phyloP scores from a whole-genome alignment of 176 grass and related monocot species.

The Rhynchospora tenuis region DNA sequence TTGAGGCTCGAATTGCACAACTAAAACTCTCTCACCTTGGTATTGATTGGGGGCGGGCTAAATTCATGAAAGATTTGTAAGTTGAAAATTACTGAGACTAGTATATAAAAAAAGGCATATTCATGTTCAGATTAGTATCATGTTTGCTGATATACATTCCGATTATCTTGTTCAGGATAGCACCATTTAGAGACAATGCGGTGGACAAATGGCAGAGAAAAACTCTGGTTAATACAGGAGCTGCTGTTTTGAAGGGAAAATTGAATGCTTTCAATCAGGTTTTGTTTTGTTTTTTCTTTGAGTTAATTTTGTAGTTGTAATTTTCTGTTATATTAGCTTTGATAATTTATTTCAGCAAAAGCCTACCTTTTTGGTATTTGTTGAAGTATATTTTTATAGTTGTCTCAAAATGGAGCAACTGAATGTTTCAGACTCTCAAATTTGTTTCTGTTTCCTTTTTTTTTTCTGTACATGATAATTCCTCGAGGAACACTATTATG shows the following conservation, averaged over 20 bases:
- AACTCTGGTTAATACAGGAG: constrained; percentile 77
- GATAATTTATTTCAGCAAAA: background rate
- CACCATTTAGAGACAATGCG: constrained; percentile 58
- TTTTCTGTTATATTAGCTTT: background rate
- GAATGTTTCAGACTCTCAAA: background rate
- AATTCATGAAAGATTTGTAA: background rate
- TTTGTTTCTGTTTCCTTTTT: background rate
- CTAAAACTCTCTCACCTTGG: background rate
- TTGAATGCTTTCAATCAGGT: constrained; percentile 96
- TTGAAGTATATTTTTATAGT: background rate
- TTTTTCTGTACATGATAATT: background rate
- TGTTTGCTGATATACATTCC: background rate
- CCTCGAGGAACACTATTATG: background rate
- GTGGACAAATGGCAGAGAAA: constrained; percentile 97
- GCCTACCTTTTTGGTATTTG: background rate
- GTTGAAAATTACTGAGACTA: background rate
- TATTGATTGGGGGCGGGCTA: background rate
- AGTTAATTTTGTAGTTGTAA: background rate
- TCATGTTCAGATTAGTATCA: background rate
- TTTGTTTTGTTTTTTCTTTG: background rate
- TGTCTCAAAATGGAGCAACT: background rate
- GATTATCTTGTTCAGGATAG: constrained; percentile 43
- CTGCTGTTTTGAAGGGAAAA: constrained; percentile 85
- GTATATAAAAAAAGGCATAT: background rate
- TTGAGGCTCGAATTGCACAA: background rate